These are phyloP conservation scores for Eleusine indica DNA, from an alignment of 176 grass and related monocot genomes.

Conservation along the genomic window DNA sequence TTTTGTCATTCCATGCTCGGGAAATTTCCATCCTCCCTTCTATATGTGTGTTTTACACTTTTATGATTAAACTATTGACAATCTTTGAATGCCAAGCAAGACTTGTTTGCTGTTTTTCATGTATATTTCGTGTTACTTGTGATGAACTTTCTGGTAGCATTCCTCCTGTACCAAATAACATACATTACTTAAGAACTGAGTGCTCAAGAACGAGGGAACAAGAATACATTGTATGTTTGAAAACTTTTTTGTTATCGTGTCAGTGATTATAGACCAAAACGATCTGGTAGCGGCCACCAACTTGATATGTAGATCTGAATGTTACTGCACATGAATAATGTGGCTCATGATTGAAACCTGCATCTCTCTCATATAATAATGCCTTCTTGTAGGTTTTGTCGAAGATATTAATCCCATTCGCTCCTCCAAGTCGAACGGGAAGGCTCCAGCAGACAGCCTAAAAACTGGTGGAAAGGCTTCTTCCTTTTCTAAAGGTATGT, in stretches of 20 bases:
- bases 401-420: constrained; percentile 46
- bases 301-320: constrained; percentile 24
- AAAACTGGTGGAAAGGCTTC: constrained; percentile 54
- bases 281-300: not conserved
- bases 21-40: not conserved
- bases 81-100: constrained; percentile 15
- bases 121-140: constrained; percentile 9
- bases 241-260: not conserved
- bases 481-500: constrained; percentile 56
- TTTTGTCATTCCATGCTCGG: not conserved
- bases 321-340: constrained; percentile 14
- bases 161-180: not conserved
- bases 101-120: constrained; percentile 29
- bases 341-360: constrained; percentile 13
- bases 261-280: not conserved
- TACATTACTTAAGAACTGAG: not conserved
- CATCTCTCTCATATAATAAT: constrained; percentile 24
- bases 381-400: constrained; percentile 61
- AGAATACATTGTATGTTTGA: not conserved
- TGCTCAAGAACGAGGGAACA: not conserved
- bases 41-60: constrained; percentile 6
- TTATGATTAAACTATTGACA: constrained; percentile 7
- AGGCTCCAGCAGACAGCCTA: constrained; percentile 48
- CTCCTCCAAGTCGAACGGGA: constrained; percentile 59
- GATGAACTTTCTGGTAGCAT: not conserved